phyloP scores from a whole-genome alignment of 2,329 filamentous ascomycete species.

The Simplicillium aogashimaense region DNA sequence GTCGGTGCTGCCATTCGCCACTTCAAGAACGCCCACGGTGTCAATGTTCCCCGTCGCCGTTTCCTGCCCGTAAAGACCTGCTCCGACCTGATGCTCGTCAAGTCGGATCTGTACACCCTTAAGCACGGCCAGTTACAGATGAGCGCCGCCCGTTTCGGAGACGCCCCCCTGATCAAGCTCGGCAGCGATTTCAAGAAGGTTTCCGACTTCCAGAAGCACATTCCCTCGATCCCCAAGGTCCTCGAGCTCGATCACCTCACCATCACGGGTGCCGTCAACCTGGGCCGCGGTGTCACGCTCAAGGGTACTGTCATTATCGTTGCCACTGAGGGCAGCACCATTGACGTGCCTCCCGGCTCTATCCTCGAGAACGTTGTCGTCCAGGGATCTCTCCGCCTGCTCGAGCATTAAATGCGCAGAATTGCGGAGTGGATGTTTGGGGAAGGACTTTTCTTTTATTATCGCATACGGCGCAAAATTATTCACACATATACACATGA shows the following conservation, averaged over 20 bases:
- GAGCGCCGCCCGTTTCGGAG: slow-evolving; percentile 91
- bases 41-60: slow-evolving; percentile 93
- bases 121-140: slow-evolving; percentile 98
- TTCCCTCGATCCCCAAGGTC: slow-evolving; percentile 81
- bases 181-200: slow-evolving; percentile 99
- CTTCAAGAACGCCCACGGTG: slow-evolving; percentile 96
- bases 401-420: slow-evolving; percentile 47
- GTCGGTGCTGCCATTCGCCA: slow-evolving; percentile 98
- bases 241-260: slow-evolving; percentile 91
- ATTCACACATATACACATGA: too few species aligned
- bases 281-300: slow-evolving; percentile 87
- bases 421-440: neutral
- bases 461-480: neutral
- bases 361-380: slow-evolving; percentile 98
- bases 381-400: slow-evolving; percentile 79
- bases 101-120: slow-evolving; percentile 96
- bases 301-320: slow-evolving; percentile 99
- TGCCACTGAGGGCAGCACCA: slow-evolving; percentile 93
- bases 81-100: slow-evolving; percentile 98
- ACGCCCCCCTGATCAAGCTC: slow-evolving; percentile 96
- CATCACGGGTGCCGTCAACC: slow-evolving; percentile 94
- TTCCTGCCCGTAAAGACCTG: slow-evolving; percentile 99
- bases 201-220: slow-evolving; percentile 86
- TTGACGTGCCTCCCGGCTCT: slow-evolving; percentile 92
- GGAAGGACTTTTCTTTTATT: too few species aligned